Conservation (phyloP, 2,329 filamentous ascomycete genomes). For the Emergomyces orientalis region DNA sequence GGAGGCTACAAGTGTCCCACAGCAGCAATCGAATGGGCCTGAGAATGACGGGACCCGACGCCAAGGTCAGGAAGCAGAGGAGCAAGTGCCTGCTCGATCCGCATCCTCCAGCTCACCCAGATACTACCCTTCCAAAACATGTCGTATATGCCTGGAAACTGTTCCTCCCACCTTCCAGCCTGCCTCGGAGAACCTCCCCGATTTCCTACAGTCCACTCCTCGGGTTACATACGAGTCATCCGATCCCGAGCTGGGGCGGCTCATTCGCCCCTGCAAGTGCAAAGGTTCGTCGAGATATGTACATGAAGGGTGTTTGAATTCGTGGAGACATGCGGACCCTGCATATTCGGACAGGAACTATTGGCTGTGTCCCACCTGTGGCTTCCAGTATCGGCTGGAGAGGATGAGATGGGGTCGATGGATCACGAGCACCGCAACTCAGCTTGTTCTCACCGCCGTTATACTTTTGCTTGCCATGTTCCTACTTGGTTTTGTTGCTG, state of each 20-base stretch:
- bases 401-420: conserved; percentile 66
- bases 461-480: conserved; percentile 69
- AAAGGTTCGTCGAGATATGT: conserved; percentile 90
- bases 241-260: conserved; percentile 61
- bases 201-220: conserved; percentile 47
- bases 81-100: neutral
- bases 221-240: conserved; percentile 63
- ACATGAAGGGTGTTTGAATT: conserved; percentile 78
- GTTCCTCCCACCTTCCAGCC: conserved; percentile 53
- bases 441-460: conserved; percentile 59
- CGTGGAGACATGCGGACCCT: conserved; percentile 70
- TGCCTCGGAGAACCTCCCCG: conserved; percentile 45
- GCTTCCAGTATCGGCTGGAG: conserved; percentile 70
- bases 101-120: conserved; percentile 18
- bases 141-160: conserved; percentile 80
- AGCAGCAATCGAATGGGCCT: neutral
- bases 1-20: neutral
- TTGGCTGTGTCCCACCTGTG: conserved; percentile 81
- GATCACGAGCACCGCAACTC: conserved; percentile 56
- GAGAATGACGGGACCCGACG: neutral
- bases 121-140: conserved; percentile 63
- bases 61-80: neutral
- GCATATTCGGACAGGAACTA: conserved; percentile 57
- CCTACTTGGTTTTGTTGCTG: conserved; percentile 78
- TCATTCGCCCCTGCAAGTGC: conserved; percentile 86